These are phyloP conservation scores for Pseudozyma sp. DNA, from an alignment of 1,284 basidiomycete species.

Conservation along the genomic window DNA sequence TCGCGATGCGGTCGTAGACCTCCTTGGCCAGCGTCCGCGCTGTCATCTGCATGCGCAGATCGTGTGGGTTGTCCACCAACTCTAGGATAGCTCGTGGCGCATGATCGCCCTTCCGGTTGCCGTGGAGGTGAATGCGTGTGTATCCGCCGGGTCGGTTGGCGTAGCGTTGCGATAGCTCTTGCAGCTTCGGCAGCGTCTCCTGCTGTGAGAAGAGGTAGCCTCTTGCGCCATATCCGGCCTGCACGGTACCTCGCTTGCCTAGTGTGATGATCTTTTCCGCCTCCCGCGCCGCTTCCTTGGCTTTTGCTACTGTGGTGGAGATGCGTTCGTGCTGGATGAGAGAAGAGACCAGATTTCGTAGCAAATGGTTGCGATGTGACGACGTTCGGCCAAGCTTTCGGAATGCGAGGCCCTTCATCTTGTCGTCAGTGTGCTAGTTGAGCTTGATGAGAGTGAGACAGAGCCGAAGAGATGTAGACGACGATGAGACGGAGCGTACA, in stretches of 20 bases:
- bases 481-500: background rate
- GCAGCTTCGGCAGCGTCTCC: slow-evolving; percentile 80
- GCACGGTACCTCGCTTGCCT: slow-evolving; percentile 57
- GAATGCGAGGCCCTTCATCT: slow-evolving; percentile 67
- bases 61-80: slow-evolving; percentile 91
- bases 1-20: slow-evolving; percentile 49
- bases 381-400: slow-evolving; percentile 63
- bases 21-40: slow-evolving; percentile 63
- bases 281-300: slow-evolving; percentile 87
- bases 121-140: slow-evolving; percentile 91
- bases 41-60: slow-evolving; percentile 75
- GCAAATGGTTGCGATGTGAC: slow-evolving; percentile 47
- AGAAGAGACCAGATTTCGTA: slow-evolving; percentile 86
- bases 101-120: slow-evolving; percentile 89
- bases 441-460: background rate
- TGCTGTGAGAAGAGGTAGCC: slow-evolving; percentile 59
- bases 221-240: slow-evolving; percentile 48
- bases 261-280: slow-evolving; percentile 84
- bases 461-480: background rate
- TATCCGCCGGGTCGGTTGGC: slow-evolving; percentile 88
- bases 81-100: slow-evolving; percentile 92
- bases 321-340: slow-evolving; percentile 96
- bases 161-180: slow-evolving; percentile 84
- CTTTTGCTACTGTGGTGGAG: slow-evolving; percentile 95
- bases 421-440: slow-evolving; percentile 5